Conservation (phyloP, 257 asterid genomes). For the Solanum medicagineum region DNA sequence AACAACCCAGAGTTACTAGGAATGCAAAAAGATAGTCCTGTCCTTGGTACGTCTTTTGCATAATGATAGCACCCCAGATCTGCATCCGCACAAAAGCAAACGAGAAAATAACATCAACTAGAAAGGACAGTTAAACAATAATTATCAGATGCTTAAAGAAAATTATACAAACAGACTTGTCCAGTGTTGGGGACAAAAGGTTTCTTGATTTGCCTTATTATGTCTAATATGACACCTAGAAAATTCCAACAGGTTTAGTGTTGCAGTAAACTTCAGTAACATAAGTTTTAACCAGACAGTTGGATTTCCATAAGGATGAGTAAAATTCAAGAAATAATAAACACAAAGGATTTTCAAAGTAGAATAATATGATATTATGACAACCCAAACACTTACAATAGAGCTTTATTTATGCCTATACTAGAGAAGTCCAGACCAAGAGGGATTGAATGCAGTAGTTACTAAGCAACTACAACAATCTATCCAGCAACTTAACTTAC, state of each 20-base stretch:
- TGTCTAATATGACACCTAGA: neutral
- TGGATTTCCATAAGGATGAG: neutral
- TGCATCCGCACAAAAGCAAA: constrained; percentile 29
- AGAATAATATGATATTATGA: neutral
- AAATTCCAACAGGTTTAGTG: neutral
- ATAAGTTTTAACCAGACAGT: neutral
- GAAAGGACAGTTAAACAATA: neutral
- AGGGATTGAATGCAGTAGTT: neutral
- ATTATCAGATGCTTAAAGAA: neutral
- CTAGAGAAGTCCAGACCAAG: neutral
- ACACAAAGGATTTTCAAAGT: neutral
- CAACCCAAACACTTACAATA: neutral
- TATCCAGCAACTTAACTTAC: constrained; percentile 35
- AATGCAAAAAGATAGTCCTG: constrained; percentile 71
- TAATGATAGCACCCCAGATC: constrained; percentile 93
- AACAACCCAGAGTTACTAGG: constrained; percentile 84
- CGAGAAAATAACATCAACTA: neutral
- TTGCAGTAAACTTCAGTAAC: neutral
- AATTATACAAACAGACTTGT: neutral
- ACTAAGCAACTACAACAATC: neutral
- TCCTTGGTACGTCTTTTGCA: constrained; percentile 88
- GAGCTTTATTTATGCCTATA: neutral
- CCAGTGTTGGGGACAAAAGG: neutral
- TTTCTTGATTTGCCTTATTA: neutral
- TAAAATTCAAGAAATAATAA: neutral